Percentiles rank a stretch among this genome's conserved stretches.
Conservation (phyloP, 805 yeast genomes). For the Ascoidea asiatica region DNA sequence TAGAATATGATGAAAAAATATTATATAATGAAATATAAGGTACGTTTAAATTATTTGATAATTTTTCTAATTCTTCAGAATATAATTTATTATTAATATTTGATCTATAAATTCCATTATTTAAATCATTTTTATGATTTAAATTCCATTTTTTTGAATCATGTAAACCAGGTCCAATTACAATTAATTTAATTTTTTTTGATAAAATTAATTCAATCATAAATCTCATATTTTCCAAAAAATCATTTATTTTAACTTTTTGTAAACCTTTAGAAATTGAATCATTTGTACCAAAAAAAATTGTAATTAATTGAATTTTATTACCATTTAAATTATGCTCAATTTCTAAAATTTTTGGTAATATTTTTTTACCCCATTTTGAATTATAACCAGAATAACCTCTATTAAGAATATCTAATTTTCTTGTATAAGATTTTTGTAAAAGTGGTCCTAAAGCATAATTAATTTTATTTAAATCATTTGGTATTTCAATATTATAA, state of each 20-base stretch:
- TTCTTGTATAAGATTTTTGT: constrained; percentile 38
- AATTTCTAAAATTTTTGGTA: constrained; percentile 34
- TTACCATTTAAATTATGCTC: constrained; percentile 25
- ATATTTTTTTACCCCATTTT: constrained; percentile 37
- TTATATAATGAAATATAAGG: constrained; percentile 47
- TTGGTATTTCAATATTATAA: constrained; percentile 16
- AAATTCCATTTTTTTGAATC: constrained; percentile 30
- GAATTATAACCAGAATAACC: constrained; percentile 74
- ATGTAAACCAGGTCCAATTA: constrained; percentile 52
- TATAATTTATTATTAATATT: constrained; percentile 33
- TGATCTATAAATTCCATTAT: constrained; percentile 29
- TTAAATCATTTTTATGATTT: constrained; percentile 20
- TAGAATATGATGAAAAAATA: constrained; percentile 22
- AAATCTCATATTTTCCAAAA: constrained; percentile 28
- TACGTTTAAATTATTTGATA: constrained; percentile 32
- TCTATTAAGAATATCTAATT: constrained; percentile 53
- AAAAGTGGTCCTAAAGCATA: constrained; percentile 41
- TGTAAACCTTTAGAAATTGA: constrained; percentile 30
- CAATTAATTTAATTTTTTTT: constrained; percentile 34
- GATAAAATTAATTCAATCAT: constrained; percentile 27
- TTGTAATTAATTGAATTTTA: constrained; percentile 29
- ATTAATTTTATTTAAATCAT: constrained; percentile 11
- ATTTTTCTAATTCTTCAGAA: constrained; percentile 30
- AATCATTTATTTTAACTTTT: constrained; percentile 38
- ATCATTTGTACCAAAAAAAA: constrained; percentile 81